A percentile compares a stretch with the other conserved stretches of the same genome.
These are phyloP conservation scores for Thielaviopsis punctulata DNA, from an alignment of 2,329 filamentous ascomycete species.

Conservation along the genomic window DNA sequence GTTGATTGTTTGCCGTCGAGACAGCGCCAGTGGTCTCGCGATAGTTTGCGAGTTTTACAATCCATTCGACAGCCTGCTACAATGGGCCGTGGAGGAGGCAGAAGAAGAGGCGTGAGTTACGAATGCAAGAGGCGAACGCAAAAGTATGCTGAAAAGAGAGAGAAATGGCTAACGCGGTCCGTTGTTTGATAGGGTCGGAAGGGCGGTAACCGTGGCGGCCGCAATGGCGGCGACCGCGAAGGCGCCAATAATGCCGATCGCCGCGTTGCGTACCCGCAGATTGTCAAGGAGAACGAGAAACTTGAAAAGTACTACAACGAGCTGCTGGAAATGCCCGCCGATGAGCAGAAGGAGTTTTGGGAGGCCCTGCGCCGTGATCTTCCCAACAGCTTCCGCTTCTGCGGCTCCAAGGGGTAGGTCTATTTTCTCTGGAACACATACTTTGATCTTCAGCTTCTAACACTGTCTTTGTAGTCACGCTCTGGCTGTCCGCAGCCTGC, in stretches of 20 bases:
- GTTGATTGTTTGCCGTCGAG: background rate
- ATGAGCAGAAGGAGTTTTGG: constrained; percentile 74
- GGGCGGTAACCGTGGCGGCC: constrained; percentile 10
- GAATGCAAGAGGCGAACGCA: too few relatives aligned
- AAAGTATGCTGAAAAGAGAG: background rate
- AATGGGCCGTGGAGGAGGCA: constrained; percentile 12
- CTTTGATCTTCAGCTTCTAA: background rate
- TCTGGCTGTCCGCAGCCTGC: constrained; percentile 73
- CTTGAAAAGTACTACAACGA: constrained; percentile 78
- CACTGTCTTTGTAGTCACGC: constrained; percentile 48
- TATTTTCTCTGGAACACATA: background rate
- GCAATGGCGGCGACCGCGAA: constrained; percentile 7
- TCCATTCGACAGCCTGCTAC: background rate
- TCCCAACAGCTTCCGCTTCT: constrained; percentile 95
- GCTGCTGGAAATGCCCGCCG: constrained; percentile 56
- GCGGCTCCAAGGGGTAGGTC: constrained; percentile 70
- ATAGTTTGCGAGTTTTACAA: background rate
- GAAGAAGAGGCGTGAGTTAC: constrained; percentile 12
- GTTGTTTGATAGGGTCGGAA: constrained; percentile 6
- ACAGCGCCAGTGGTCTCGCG: background rate
- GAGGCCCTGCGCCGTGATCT: constrained; percentile 63
- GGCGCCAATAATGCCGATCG: constrained; percentile 6
- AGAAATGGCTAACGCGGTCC: background rate
- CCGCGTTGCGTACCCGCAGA: constrained; percentile 13
- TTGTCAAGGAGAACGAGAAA: constrained; percentile 65